Evolutionary conservation across 768 basidiomycete species (phyloP).

Genomic region (Rhizopogon vinicolor): DNA sequence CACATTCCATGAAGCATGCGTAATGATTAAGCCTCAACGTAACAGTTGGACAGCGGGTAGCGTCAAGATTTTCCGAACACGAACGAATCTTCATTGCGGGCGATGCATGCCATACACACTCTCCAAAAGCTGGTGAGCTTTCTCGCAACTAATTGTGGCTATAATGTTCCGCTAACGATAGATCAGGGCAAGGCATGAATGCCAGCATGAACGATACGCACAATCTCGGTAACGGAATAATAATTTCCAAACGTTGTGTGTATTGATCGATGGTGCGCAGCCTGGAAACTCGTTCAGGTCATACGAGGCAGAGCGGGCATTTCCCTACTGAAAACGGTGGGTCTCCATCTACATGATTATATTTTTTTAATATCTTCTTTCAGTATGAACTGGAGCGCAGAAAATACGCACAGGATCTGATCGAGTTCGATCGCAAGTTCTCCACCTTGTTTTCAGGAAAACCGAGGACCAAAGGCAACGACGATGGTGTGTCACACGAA

Average conservation of each 20-base stretch:
- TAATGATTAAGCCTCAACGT: not conserved
- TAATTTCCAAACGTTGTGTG: not conserved
- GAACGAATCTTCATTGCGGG: constrained; percentile 73
- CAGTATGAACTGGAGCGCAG: constrained; percentile 69
- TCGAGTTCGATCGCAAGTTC: constrained; percentile 63
- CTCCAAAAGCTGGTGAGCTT: constrained; percentile 53
- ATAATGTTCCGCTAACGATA: not conserved
- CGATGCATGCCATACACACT: constrained; percentile 69
- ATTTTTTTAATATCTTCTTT: not conserved
- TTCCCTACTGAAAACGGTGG: constrained; percentile 36
- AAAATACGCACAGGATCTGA: constrained; percentile 67
- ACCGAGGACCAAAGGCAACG: constrained; percentile 41
- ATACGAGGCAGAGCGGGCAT: constrained; percentile 36
- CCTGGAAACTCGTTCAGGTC: constrained; percentile 45
- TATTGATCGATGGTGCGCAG: constrained; percentile 10
- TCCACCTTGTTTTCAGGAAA: constrained; percentile 63
- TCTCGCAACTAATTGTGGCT: not conserved
- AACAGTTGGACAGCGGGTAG: constrained; percentile 70
- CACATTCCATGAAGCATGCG: not conserved
- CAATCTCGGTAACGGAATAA: constrained; percentile 45
- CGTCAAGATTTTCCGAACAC: constrained; percentile 51
- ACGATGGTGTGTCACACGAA: constrained; percentile 28
- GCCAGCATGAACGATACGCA: constrained; percentile 74
- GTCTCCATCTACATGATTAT: constrained; percentile 4
- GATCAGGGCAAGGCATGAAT: constrained; percentile 70